These are phyloP conservation scores for Lactarius psammicola DNA, from an alignment of 768 basidiomycete genomes.

Conservation along the genomic window DNA sequence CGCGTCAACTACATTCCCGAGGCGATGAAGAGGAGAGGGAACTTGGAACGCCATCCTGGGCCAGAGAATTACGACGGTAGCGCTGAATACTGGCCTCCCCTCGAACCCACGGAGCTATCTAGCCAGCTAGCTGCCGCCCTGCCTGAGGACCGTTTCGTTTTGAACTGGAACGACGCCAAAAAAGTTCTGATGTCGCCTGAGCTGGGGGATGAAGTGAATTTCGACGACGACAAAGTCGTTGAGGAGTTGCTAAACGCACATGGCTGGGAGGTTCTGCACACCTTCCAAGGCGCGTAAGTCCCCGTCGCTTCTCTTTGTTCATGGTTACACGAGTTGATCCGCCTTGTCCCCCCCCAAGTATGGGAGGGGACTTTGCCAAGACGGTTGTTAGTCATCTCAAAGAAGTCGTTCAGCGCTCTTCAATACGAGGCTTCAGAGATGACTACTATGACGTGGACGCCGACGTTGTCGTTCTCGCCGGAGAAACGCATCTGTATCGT, in stretches of 20 bases:
- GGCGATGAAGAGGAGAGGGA: conserved; percentile 37
- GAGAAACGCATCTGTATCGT: conserved; percentile 42
- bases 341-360: conserved; percentile 31
- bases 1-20: conserved; percentile 41
- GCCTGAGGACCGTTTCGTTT: neutral
- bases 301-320: neutral
- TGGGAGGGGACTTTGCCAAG: conserved; percentile 46
- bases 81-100: conserved; percentile 16
- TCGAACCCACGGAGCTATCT: conserved; percentile 9
- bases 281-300: conserved; percentile 43
- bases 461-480: conserved; percentile 43
- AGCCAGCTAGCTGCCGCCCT: conserved; percentile 2
- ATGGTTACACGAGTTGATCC: neutral
- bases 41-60: conserved; percentile 32
- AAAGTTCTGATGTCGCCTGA: neutral
- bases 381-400: conserved; percentile 41
- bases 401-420: conserved; percentile 38
- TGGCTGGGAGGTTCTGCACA: conserved; percentile 44
- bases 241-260: conserved; percentile 38
- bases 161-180: conserved; percentile 18
- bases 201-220: conserved; percentile 11
- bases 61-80: conserved; percentile 23
- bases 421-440: conserved; percentile 42
- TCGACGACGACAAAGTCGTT: conserved; percentile 34
- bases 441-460: conserved; percentile 38